Conservation (phyloP, 306 rosid genomes). For the Mucuna pruriens region DNA sequence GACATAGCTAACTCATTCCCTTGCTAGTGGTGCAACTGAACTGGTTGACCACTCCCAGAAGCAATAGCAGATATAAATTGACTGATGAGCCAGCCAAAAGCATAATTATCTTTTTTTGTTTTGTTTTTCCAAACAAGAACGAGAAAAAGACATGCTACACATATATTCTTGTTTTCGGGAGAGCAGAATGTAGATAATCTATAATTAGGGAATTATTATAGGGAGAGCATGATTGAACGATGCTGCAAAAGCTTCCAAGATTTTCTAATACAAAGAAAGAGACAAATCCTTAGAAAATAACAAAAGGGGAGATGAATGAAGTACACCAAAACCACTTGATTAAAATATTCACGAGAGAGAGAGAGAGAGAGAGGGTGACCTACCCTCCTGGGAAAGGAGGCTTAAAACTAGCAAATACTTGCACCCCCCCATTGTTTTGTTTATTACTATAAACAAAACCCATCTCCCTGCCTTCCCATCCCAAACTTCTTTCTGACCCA, state of each 20-base stretch:
- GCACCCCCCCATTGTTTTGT: conserved; percentile 31
- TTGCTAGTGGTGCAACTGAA: conserved; percentile 4
- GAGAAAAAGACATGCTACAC: conserved; percentile 30
- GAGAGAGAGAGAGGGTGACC: conserved; percentile 21
- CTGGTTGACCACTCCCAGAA: conserved; percentile 30
- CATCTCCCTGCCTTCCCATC: conserved; percentile 24
- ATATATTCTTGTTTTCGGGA: conserved; percentile 15
- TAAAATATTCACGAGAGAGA: conserved; percentile 54
- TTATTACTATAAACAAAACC: conserved; percentile 22
- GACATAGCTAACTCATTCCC: not conserved
- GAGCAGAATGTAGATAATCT: conserved; percentile 13
- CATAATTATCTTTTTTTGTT: conserved; percentile 28
- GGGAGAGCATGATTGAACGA: conserved; percentile 25
- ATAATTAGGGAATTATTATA: conserved; percentile 34
- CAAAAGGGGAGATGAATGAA: conserved; percentile 53
- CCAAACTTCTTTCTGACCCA: conserved; percentile 27
- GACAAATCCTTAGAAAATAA: conserved; percentile 55
- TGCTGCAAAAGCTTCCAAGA: conserved; percentile 47
- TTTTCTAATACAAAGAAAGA: conserved; percentile 45
- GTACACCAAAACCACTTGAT: conserved; percentile 44
- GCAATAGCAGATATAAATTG: conserved; percentile 19
- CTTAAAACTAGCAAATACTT: conserved; percentile 41
- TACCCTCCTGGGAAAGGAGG: conserved; percentile 43
- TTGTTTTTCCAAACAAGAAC: conserved; percentile 29
- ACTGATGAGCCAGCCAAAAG: conserved; percentile 18